phyloP scores from a whole-genome alignment of 306 rosid species.

The Quercus dentata region DNA sequence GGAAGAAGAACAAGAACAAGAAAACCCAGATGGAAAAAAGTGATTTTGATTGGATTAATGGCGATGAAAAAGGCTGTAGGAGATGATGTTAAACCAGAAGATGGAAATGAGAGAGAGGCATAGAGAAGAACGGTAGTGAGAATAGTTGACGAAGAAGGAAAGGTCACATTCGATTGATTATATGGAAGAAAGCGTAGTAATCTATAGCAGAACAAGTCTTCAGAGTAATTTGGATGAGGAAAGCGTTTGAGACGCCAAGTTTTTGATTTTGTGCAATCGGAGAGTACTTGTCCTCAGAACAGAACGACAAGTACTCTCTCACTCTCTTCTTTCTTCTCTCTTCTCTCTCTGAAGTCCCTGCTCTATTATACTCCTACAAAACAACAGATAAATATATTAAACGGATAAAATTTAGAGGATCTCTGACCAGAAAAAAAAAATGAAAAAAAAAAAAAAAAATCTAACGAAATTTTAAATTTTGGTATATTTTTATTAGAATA shows the following conservation, averaged over 20 bases:
- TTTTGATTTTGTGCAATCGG: conserved; percentile 37
- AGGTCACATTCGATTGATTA: conserved; percentile 34
- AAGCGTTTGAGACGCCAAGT: conserved; percentile 34
- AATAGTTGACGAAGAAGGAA: not conserved
- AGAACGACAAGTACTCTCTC: conserved; percentile 26
- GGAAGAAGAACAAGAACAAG: not conserved
- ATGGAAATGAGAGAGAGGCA: not conserved
- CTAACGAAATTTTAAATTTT: no score
- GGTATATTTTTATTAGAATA: no score
- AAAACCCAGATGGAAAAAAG: conserved; percentile 5
- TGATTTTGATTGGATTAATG: conserved; percentile 1
- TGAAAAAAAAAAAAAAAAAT: no score
- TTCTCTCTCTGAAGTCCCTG: not conserved
- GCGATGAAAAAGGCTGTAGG: not conserved
- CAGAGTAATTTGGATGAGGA: not conserved
- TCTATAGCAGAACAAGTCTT: no score
- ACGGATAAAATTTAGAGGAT: no score
- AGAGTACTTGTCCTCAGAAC: conserved; percentile 26
- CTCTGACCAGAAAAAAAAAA: no score
- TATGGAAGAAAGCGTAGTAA: no score
- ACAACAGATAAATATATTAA: not conserved
- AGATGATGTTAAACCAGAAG: conserved; percentile 10
- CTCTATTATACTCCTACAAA: no score
- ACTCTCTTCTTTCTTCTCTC: not conserved
- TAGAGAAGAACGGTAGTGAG: not conserved